Base-by-base conservation (phyloP, 352 stramenopile species). In the Phytophthora melonis region DNA sequence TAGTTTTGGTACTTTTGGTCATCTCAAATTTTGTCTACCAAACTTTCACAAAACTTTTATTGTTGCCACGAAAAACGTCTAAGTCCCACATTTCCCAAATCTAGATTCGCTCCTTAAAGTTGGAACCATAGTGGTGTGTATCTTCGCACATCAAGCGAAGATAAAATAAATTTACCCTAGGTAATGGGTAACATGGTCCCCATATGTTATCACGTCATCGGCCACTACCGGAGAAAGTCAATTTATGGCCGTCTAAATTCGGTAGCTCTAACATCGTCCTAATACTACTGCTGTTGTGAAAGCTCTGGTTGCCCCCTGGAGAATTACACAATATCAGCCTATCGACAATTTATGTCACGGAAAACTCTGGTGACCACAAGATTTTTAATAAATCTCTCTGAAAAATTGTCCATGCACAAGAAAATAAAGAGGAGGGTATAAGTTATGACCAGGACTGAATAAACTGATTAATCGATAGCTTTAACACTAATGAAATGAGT, bases 161-260 rank as follows among this genome's bases (percentile, higher is more conserved):
- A 49, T 49, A 49, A 49, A 49, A 49, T 49, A 49, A 7, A 49
- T 49, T 49, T 49, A 49, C 41, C 41, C 41, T 49, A 16, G 41
- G 7, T 49, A 49, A 49, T 49, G 41, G 41, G 41, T 49, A 49
- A 49, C 16, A 49, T 3, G 8, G 3, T 14, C 7, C 13, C 41
- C 41, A 49, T 16, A 1, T 49, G 14, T n/a, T 49, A 8, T 49
- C 5, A 49, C 1, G 3, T 49, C 13, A 16, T 49, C 41, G 19
- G 41, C 0, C 3, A 16, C 9, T 49, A 49, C 41, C 2, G 41
- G 0, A 49, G 13, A 49, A 49, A 49, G 41, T 49, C 41, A 19
- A 19, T 49, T 49, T 18, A 49, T 49, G 41, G 41, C 11, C 41
- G n/a, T 19, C 41, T 49, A 49, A 49, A 49, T 49, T 49, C 41